Conservation (phyloP, 441 rosid species). For the Populus hybrid region DNA sequence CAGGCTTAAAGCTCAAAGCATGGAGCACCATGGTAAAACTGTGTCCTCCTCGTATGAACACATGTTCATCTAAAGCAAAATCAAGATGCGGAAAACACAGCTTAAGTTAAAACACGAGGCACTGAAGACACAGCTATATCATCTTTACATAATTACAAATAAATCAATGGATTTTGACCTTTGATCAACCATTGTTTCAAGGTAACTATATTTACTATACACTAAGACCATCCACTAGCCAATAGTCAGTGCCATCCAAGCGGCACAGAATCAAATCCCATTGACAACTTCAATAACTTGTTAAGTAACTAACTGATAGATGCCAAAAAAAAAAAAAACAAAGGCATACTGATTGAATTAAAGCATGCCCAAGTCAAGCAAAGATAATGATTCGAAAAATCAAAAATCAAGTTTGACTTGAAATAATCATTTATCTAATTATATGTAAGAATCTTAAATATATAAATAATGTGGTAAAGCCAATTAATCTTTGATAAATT, state of each 20-base stretch:
- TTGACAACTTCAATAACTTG: too few relatives aligned
- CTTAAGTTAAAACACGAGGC: neutral
- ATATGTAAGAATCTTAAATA: rapidly evolving
- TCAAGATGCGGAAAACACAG: neutral
- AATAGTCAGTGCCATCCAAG: neutral
- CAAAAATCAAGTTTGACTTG: too few relatives aligned
- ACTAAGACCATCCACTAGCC: neutral
- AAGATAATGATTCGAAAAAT: too few relatives aligned
- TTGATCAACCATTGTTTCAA: neutral
- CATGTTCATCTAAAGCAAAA: neutral
- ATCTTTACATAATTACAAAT: neutral
- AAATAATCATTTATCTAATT: too few relatives aligned
- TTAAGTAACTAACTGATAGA: too few relatives aligned
- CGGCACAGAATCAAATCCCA: too few relatives aligned
- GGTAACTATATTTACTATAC: neutral
- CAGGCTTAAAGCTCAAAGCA: neutral
- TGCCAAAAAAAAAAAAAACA: too few relatives aligned
- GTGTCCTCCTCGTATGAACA: neutral
- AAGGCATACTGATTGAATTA: too few relatives aligned
- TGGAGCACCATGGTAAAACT: neutral
- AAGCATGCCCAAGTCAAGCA: too few relatives aligned
- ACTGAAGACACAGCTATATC: neutral
- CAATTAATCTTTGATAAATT: too few relatives aligned
- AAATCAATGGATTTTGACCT: neutral
- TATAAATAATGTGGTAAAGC: rapidly evolving